These are phyloP conservation scores for Salix exigua DNA, from an alignment of 345 rosid genomes.

Conservation along the genomic window DNA sequence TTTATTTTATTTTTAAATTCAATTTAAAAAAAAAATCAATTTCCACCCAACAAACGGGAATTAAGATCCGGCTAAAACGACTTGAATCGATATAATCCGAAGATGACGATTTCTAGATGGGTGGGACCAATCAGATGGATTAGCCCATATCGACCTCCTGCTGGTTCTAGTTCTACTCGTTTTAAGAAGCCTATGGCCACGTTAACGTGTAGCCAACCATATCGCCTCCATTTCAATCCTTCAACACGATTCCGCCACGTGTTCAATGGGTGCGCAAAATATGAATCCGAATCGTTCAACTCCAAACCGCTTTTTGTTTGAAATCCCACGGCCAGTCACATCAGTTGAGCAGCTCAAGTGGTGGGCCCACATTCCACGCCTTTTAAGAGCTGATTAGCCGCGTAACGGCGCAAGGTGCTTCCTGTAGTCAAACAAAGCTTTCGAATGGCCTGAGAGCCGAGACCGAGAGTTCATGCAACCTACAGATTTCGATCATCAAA, in stretches of 20 bases:
- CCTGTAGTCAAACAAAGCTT: background rate
- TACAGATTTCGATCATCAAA: background rate
- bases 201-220: background rate
- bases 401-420: background rate
- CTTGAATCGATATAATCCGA: background rate
- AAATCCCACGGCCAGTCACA: background rate
- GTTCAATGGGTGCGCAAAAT: background rate
- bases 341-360: conserved; percentile 1
- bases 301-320: background rate
- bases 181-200: background rate
- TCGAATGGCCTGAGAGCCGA: background rate
- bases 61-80: too few relatives aligned
- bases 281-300: background rate
- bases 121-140: background rate
- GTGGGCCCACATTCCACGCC: background rate
- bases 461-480: too few relatives aligned
- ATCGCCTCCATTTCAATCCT: background rate
- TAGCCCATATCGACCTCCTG: background rate
- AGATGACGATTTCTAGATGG: background rate
- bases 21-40: too few relatives aligned
- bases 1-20: too few relatives aligned
- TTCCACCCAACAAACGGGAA: too few relatives aligned
- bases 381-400: conserved; percentile 7
- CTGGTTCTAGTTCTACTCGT: background rate
- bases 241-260: background rate